Evolutionary conservation across 2,329 filamentous ascomycete species (phyloP), one percentile per base, ranked within the genome.

Genomic region (Monosporascus sp.): DNA sequence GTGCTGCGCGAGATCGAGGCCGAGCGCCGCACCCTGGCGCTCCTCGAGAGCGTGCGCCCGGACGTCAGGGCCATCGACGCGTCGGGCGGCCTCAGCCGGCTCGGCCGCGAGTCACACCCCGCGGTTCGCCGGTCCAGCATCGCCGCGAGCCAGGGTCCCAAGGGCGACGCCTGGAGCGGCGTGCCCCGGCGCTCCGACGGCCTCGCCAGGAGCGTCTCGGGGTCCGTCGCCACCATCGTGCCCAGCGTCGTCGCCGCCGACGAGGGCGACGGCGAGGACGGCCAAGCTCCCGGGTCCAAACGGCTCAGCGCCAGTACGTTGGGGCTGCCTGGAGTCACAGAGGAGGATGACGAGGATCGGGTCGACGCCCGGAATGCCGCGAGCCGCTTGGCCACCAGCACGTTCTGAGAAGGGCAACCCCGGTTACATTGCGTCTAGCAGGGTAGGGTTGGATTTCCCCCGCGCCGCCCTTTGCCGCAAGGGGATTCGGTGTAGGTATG

Each of bases 151-250:
- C 94, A 99, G 72, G 94, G 94, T 0, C 93, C 94, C 48, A 96
- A 96, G 74, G 94, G 94, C n/a, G 94, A 99, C 70, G 88, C 94
- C 17, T 99, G 94, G 94, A 96, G 90, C 64, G 94, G 94, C 53
- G 91, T 97, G 27, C 90, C 92, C 37, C 82, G 94, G 56, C 82
- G 89, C 52, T 84, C 86, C 31, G 90, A 96, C 62, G 86, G 85
- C n/a, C 72, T 90, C 52, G 87, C 82, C 65, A 81, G 91, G 62
- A 92, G 86, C 66, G 79, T 92, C 59, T 90, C 88, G 52, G 85
- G 87, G 47, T 88, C 84, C 66, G 81, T 89, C 58, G 81, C 85
- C 58, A 75, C 81, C n/a, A 78, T 80, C 27, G 74, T 85, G 31
- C 31, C 31, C 24, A 15, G 22, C 43, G 24, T 14, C 22, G 9